Percentiles rank a stretch among this genome's conserved stretches.
phyloP scores from a whole-genome alignment of 2,329 filamentous ascomycete genomes.

The Beauveria rudraprayagi region DNA sequence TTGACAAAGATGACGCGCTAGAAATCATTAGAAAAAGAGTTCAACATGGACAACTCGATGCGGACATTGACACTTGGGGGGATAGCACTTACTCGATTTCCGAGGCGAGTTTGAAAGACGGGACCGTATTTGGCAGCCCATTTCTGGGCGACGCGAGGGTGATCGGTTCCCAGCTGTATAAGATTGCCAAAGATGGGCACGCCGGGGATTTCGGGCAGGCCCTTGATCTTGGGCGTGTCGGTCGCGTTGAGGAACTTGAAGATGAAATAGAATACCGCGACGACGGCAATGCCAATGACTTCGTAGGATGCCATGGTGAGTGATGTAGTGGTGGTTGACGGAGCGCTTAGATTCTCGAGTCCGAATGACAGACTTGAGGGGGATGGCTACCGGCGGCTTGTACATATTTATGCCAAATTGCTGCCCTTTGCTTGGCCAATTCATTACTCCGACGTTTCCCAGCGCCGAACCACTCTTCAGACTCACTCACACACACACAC shows the following conservation, averaged over 20 bases:
- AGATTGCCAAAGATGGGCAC: constrained; percentile 57
- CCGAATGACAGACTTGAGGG: background rate
- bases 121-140: constrained; percentile 55
- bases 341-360: too few species aligned
- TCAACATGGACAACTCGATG: background rate
- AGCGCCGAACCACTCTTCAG: background rate
- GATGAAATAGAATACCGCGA: constrained; percentile 17
- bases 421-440: constrained; percentile 2
- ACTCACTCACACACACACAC: background rate
- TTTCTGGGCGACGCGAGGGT: constrained; percentile 45
- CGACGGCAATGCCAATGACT: constrained; percentile 9
- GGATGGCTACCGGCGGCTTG: background rate
- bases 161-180: constrained; percentile 48
- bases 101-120: constrained; percentile 60
- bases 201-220: constrained; percentile 52
- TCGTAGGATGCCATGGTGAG: constrained; percentile 5
- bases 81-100: constrained; percentile 46
- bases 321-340: background rate
- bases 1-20: constrained; percentile 69
- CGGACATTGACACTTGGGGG: too few species aligned
- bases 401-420: constrained; percentile 7
- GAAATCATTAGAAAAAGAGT: background rate
- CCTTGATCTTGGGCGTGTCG: constrained; percentile 52
- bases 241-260: constrained; percentile 35
- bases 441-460: background rate